A percentile compares a stretch with the other conserved stretches of the same genome.
These are phyloP conservation scores for Inonotus hispidus DNA, from an alignment of 1,284 basidiomycete genomes.

Conservation along the genomic window DNA sequence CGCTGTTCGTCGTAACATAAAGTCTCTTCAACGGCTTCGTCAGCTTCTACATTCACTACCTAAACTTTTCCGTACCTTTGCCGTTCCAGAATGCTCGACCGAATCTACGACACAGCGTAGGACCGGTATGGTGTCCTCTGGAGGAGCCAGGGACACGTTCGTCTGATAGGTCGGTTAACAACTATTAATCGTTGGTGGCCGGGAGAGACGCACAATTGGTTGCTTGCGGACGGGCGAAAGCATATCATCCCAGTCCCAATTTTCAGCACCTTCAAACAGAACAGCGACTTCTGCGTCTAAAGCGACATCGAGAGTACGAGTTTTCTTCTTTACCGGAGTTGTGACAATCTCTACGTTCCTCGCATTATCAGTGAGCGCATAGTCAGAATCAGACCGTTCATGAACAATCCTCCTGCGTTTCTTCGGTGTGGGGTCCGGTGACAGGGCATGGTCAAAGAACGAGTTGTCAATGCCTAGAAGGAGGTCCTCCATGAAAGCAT, in stretches of 20 bases:
- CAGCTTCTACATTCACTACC: slow-evolving; percentile 11
- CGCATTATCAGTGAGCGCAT: not conserved
- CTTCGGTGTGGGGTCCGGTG: slow-evolving; percentile 32
- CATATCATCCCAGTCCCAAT: slow-evolving; percentile 50
- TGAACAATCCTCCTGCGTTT: slow-evolving; percentile 13
- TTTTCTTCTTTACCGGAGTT: slow-evolving; percentile 18
- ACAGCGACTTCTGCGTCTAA: slow-evolving; percentile 35
- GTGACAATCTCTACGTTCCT: slow-evolving; percentile 1
- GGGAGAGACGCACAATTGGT: not conserved
- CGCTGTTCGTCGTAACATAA: slow-evolving; percentile 37
- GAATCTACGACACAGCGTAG: slow-evolving; percentile 10
- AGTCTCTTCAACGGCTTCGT: slow-evolving; percentile 34
- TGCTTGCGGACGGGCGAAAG: slow-evolving; percentile 16
- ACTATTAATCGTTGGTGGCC: not conserved
- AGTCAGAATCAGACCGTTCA: not conserved
- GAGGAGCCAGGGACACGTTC: not conserved
- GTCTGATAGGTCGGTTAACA: not conserved
- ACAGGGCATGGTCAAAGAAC: slow-evolving; percentile 38
- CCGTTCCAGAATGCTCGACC: not conserved
- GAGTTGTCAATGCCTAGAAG: slow-evolving; percentile 42
- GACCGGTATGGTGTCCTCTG: not conserved
- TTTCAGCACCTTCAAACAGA: slow-evolving; percentile 50
- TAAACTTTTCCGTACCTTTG: slow-evolving; percentile 11
- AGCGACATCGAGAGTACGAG: slow-evolving; percentile 14
- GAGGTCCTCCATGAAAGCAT: slow-evolving; percentile 42